phyloP scores from a whole-genome alignment of 148 eudicot species.

The Selenicereus undatus region DNA sequence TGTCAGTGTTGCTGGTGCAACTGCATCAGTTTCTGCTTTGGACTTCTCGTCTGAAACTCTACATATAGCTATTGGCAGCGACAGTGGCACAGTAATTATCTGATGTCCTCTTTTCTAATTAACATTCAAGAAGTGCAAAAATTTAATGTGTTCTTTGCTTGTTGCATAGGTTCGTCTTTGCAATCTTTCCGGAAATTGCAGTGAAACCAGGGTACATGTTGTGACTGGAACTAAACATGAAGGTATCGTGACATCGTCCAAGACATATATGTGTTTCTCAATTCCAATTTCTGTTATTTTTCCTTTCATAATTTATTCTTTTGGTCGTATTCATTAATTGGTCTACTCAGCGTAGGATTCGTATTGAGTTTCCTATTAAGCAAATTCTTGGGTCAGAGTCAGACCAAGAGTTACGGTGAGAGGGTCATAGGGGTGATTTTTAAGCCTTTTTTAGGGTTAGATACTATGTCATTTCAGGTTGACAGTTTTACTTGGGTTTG shows the following conservation, averaged over 20 bases:
- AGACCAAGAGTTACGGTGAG: neutral
- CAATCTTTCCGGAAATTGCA: slow-evolving; percentile 36
- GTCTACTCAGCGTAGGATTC: neutral
- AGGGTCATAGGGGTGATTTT: neutral
- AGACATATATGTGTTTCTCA: neutral
- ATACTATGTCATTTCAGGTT: no score
- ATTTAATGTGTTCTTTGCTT: slow-evolving; percentile 6
- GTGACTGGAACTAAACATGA: slow-evolving; percentile 56
- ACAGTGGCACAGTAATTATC: slow-evolving; percentile 61
- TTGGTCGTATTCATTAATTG: neutral
- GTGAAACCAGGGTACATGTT: slow-evolving; percentile 36
- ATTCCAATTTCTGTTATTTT: neutral
- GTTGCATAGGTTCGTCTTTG: slow-evolving; percentile 59
- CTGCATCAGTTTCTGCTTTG: slow-evolving; percentile 71
- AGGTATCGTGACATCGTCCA: slow-evolving; percentile 58
- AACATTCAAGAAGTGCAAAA: slow-evolving; percentile 4
- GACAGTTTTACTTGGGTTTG: no score
- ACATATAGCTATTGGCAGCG: slow-evolving; percentile 62
- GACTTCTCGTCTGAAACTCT: slow-evolving; percentile 57
- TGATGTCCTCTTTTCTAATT: neutral
- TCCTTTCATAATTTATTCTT: neutral
- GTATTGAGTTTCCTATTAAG: neutral
- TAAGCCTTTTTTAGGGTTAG: no score
- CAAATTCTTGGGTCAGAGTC: neutral
- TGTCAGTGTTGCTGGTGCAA: slow-evolving; percentile 45